Evolutionary conservation across 768 basidiomycete species (phyloP).

Genomic region (Termitomyces sp.): DNA sequence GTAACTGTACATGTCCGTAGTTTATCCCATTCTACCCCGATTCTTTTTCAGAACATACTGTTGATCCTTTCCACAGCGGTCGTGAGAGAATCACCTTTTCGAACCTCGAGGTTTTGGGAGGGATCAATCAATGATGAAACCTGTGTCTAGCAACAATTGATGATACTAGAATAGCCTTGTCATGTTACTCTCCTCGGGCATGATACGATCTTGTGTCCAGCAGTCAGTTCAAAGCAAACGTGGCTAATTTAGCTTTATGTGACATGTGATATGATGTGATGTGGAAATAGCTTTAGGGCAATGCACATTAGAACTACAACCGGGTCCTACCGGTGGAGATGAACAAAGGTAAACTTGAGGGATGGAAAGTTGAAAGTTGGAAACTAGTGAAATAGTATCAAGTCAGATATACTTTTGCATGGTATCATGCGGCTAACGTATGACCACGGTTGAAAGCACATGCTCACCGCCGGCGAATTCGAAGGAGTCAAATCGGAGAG

Average conservation of each 20-base stretch:
- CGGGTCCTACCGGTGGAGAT: too few relatives aligned
- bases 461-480: neutral
- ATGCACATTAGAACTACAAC: too few relatives aligned
- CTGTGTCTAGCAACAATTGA: neutral
- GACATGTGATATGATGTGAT: too few relatives aligned
- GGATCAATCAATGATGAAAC: neutral
- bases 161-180: neutral
- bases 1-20: conserved; percentile 7
- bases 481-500: neutral
- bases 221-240: neutral
- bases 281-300: too few relatives aligned
- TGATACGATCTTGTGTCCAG: neutral
- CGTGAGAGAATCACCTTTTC: conserved; percentile 13
- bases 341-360: too few relatives aligned
- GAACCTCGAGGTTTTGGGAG: neutral
- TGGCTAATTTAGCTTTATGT: too few relatives aligned
- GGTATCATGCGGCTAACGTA: too few relatives aligned
- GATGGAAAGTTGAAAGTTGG: too few relatives aligned
- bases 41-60: neutral
- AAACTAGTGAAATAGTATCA: too few relatives aligned
- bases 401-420: too few relatives aligned
- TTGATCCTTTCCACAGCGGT: neutral
- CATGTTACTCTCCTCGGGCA: neutral
- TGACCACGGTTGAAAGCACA: neutral
- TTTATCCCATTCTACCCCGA: conserved; percentile 17